phyloP scores from a whole-genome alignment of 768 basidiomycete species.

The Pisolithus orientalis region DNA sequence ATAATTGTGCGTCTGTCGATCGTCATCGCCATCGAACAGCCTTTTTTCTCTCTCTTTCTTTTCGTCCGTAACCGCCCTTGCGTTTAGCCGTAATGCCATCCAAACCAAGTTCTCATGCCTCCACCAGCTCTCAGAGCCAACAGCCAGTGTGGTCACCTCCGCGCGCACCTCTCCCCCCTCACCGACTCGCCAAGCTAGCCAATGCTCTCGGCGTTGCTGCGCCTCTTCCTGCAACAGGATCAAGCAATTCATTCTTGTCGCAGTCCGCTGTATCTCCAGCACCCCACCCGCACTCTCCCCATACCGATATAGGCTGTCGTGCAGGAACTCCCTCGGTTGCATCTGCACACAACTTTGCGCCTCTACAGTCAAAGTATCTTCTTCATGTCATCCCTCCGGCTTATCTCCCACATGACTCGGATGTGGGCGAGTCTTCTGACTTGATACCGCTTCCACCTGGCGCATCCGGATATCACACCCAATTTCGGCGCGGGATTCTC shows the following conservation, averaged over 20 bases:
- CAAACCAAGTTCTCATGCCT: constrained; percentile 9
- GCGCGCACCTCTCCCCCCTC: constrained; percentile 66
- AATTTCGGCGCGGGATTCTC: constrained; percentile 80
- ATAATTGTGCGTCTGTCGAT: background rate
- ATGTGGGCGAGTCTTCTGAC: constrained; percentile 35
- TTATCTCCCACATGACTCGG: constrained; percentile 61
- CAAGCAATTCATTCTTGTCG: constrained; percentile 9
- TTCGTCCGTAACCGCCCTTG: background rate
- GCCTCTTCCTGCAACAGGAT: constrained; percentile 51
- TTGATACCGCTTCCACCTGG: constrained; percentile 46
- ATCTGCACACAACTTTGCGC: constrained; percentile 33
- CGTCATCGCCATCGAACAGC: background rate
- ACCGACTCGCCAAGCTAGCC: constrained; percentile 74
- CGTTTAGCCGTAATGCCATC: constrained; percentile 8
- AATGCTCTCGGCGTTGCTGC: constrained; percentile 81
- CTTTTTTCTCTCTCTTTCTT: constrained; percentile 4
- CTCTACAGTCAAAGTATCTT: constrained; percentile 58
- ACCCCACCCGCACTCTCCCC: constrained; percentile 10
- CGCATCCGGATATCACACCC: constrained; percentile 72
- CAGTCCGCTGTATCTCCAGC: constrained; percentile 8
- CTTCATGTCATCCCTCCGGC: constrained; percentile 80
- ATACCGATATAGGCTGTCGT: constrained; percentile 35
- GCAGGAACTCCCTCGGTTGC: constrained; percentile 44
- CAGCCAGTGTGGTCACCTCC: constrained; percentile 50
- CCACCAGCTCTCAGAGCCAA: constrained; percentile 7